Base-by-base conservation (phyloP, 179 eudicot genomes). In the Kewa caespitosa region DNA sequence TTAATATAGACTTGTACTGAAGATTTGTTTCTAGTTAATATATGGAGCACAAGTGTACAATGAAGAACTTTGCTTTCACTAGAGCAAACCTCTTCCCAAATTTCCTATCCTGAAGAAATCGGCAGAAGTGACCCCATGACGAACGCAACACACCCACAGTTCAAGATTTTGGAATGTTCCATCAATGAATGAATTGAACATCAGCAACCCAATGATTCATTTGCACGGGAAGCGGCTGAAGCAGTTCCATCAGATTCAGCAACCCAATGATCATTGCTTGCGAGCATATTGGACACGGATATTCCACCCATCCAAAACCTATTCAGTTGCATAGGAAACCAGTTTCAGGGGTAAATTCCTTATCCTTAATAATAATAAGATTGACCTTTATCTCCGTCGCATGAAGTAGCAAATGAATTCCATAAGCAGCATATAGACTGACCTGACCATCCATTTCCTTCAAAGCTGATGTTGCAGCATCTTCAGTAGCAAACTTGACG, bases 381-480 rank as follows among this genome's bases (percentile, higher is more conserved):
- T n/a, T 37, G 22, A 70, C 5, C 36, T 32, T 64, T 4, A 59
- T 32, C 68, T 30, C n/a, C n/a, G 41, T 68, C 25, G 67, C 31
- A 54, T 20, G 9, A 59, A n/a, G 23, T 69, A 15, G 38, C 31
- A 36, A 52, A 76, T 54, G 4, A 32, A 31, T 20, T 38, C 27
- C 10, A 41, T 8, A 66, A 15, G 15, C 5, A 30, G 23, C 54
- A 36, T 20, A 37, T 46, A 43, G 60, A 75, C 77, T 43, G 74
- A 92, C 97, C 88, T 87, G 86, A 30, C 86, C 86, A 74, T 90
- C 70, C 90, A 92, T 84, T 76, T 84, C 86, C 75, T 70, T 83
- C 14, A 89, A 41, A 72, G 95, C 97, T 80, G 81, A 81, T 80
- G 68, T 76, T 55, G 95, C 95, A 57, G 83, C 83, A 72, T 74